These are phyloP conservation scores for Nosema bombycis DNA, from an alignment of 371 early-diverging fungal species.

Conservation along the genomic window DNA sequence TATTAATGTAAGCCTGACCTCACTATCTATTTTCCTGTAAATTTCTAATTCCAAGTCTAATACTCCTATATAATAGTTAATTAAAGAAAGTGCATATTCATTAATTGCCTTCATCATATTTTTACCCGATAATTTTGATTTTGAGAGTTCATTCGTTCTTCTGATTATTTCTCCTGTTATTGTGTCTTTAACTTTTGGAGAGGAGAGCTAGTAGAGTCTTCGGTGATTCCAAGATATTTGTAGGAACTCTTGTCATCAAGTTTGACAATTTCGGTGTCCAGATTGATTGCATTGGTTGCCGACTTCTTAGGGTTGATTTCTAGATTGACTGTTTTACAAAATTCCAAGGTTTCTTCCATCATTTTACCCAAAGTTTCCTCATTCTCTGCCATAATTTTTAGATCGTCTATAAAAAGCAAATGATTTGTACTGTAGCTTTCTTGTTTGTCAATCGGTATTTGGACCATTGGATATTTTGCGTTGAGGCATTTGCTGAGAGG, in stretches of 20 bases:
- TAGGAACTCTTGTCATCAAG: background rate
- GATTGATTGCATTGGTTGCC: background rate
- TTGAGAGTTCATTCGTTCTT: background rate
- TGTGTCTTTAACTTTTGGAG: background rate
- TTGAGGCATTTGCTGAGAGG: background rate
- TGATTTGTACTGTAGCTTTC: background rate
- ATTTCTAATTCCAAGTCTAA: background rate
- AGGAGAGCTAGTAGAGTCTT: background rate
- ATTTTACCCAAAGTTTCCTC: background rate
- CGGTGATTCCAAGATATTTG: slow-evolving; percentile 3
- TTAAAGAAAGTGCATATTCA: background rate
- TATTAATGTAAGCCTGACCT: background rate
- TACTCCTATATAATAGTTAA: slow-evolving; percentile 9
- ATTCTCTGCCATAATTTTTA: background rate
- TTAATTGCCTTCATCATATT: background rate
- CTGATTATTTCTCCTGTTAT: background rate
- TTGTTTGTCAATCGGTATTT: background rate
- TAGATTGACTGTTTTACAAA: background rate
- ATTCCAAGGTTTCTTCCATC: background rate
- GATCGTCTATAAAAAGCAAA: slow-evolving; percentile 12
- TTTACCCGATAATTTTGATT: background rate
- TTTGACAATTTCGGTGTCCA: background rate
- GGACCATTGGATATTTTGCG: background rate
- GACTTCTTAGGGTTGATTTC: slow-evolving; percentile 1
- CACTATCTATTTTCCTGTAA: background rate